Evolutionary conservation across 306 rosid species (phyloP).

Genomic region (Hippophae gyantsensis): DNA sequence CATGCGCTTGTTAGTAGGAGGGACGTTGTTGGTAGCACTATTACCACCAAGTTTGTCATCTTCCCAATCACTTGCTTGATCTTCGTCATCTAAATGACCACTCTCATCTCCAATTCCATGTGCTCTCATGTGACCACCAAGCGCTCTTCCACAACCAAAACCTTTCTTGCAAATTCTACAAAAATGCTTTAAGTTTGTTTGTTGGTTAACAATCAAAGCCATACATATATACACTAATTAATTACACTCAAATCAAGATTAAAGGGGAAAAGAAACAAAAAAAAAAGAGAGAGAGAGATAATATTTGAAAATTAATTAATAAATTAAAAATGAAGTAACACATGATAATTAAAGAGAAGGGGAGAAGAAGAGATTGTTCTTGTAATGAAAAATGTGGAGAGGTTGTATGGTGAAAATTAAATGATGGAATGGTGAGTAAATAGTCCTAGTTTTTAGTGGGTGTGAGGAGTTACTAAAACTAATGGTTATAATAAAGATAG

Average conservation of each 20-base stretch:
- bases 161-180: constrained; percentile 94
- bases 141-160: constrained; percentile 81
- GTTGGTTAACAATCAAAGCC: constrained; percentile 61
- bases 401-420: constrained; percentile 42
- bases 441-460: constrained; percentile 73
- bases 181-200: constrained; percentile 65
- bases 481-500: constrained; percentile 38
- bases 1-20: constrained; percentile 60
- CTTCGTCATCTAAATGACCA: constrained; percentile 50
- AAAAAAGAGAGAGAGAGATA: constrained; percentile 1
- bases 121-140: constrained; percentile 98
- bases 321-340: neutral
- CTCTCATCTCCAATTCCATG: constrained; percentile 75
- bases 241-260: no score
- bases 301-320: constrained; percentile 13
- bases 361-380: constrained; percentile 31
- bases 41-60: constrained; percentile 26
- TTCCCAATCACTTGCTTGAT: constrained; percentile 67
- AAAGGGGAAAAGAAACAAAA: neutral
- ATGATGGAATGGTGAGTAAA: constrained; percentile 13
- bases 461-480: constrained; percentile 28
- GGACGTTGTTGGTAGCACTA: constrained; percentile 9
- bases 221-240: constrained; percentile 14
- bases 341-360: neutral
- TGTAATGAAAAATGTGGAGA: constrained; percentile 41